phyloP scores from a whole-genome alignment of 2,329 filamentous ascomycete genomes.

The Chrysoporthe puriensis region DNA sequence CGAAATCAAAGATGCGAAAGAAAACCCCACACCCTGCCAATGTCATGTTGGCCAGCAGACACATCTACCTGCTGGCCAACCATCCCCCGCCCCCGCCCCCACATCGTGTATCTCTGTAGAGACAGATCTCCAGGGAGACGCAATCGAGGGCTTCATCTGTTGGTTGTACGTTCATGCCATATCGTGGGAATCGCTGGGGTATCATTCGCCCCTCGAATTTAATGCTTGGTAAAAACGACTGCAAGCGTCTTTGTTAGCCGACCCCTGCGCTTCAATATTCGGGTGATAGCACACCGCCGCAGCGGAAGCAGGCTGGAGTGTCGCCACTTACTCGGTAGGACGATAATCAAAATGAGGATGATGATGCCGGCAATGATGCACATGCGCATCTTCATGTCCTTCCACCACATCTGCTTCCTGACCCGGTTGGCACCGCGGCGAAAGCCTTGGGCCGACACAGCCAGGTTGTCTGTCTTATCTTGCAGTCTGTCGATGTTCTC shows the following conservation, averaged over 20 bases:
- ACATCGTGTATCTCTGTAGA: background rate
- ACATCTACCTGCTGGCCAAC: conserved; percentile 14
- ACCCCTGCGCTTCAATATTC: background rate
- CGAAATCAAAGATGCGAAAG: conserved; percentile 25
- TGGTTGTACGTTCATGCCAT: conserved; percentile 21
- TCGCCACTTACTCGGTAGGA: conserved; percentile 79
- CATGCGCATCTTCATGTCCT: conserved; percentile 99
- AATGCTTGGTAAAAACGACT: conserved; percentile 31
- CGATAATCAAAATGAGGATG: conserved; percentile 89
- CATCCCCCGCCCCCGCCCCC: conserved; percentile 6
- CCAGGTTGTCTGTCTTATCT: conserved; percentile 94
- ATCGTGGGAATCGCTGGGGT: conserved; percentile 16
- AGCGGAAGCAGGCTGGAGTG: too few species aligned
- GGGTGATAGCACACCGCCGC: background rate
- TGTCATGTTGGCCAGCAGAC: conserved; percentile 15
- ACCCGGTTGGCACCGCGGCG: conserved; percentile 94
- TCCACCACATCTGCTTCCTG: conserved; percentile 99
- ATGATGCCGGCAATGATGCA: conserved; percentile 91
- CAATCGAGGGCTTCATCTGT: conserved; percentile 16
- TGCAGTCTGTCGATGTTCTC: conserved; percentile 85
- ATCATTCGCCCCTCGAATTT: conserved; percentile 4
- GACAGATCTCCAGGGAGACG: conserved; percentile 19
- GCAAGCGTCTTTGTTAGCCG: background rate
- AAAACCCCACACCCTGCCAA: conserved; percentile 15
- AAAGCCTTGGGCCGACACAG: conserved; percentile 91